Percentiles rank a stretch among this genome's conserved stretches.
Conservation (phyloP, 2,329 filamentous ascomycete species). For the Diaporthe vexans region DNA sequence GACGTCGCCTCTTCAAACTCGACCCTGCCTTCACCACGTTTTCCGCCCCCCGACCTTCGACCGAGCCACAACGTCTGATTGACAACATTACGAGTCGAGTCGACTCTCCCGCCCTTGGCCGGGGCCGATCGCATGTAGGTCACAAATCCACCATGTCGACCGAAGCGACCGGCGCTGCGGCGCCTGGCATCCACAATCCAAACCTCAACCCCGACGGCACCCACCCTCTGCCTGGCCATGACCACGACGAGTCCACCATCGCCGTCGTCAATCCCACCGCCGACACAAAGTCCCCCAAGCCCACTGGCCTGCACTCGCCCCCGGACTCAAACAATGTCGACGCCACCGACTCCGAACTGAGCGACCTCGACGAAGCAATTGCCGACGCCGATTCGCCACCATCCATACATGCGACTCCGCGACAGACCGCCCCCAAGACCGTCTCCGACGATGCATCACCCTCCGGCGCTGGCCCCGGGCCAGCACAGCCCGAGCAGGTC, state of each 20-base stretch:
- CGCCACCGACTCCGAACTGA: constrained; percentile 72
- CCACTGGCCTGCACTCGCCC: constrained; percentile 71
- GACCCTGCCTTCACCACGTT: constrained; percentile 14
- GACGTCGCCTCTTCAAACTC: constrained; percentile 31
- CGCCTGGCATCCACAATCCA: constrained; percentile 54
- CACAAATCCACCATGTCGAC: constrained; percentile 64
- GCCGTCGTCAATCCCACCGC: constrained; percentile 44
- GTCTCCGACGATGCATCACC: constrained; percentile 39
- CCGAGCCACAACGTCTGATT: constrained; percentile 25
- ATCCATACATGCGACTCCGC: constrained; percentile 42
- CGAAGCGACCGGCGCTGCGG: constrained; percentile 66
- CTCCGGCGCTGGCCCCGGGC: not conserved
- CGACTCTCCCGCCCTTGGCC: constrained; percentile 36
- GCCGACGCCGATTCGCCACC: constrained; percentile 52
- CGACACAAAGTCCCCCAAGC: constrained; percentile 55
- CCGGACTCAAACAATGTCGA: constrained; percentile 75
- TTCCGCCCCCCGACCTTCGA: not conserved
- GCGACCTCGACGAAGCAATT: constrained; percentile 72
- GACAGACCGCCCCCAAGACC: constrained; percentile 34
- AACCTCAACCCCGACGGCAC: constrained; percentile 46
- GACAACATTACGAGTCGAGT: constrained; percentile 26
- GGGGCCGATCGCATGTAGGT: constrained; percentile 59
- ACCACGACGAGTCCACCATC: constrained; percentile 47
- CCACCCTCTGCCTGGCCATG: constrained; percentile 38
- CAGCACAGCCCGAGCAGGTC: constrained; percentile 43